Conservation (phyloP, 306 rosid genomes). For the Cucurbita pepo region DNA sequence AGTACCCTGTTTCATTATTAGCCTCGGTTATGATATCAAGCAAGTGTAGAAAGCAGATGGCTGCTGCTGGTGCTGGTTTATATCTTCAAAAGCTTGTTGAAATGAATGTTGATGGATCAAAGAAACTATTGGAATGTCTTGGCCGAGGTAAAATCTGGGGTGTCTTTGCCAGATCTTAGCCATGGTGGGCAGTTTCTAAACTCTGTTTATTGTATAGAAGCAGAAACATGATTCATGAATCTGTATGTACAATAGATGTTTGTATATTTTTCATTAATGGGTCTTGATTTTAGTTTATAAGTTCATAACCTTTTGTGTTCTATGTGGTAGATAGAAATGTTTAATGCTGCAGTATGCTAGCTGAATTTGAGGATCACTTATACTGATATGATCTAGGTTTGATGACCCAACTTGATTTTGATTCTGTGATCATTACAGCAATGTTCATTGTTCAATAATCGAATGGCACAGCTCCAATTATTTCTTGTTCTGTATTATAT, state of each 20-base stretch:
- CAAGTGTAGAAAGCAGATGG: constrained; percentile 65
- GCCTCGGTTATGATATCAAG: constrained; percentile 46
- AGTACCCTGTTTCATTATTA: constrained; percentile 60
- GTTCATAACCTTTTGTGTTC: not conserved
- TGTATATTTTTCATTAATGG: constrained; percentile 9
- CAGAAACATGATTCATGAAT: constrained; percentile 18
- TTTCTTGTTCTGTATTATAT: not conserved
- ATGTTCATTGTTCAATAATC: not conserved
- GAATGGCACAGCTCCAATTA: not conserved
- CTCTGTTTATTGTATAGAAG: constrained; percentile 3
- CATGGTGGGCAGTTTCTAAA: not conserved
- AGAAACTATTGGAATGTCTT: constrained; percentile 67
- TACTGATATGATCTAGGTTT: constrained; percentile 19
- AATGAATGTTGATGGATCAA: constrained; percentile 63
- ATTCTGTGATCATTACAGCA: not conserved
- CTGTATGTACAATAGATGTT: constrained; percentile 20
- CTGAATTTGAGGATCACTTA: constrained; percentile 1
- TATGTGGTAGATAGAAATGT: constrained; percentile 10
- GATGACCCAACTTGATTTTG: constrained; percentile 26
- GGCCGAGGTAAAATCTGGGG: constrained; percentile 89
- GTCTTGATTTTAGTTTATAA: not conserved
- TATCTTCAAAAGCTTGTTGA: constrained; percentile 59
- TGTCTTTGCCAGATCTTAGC: constrained; percentile 64
- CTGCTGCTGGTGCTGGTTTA: constrained; percentile 57
- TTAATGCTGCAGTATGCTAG: not conserved